Evolutionary conservation across 352 stramenopile species (phyloP), one percentile per base, ranked within the genome.

Genomic region (Phytopythium delawarense): DNA sequence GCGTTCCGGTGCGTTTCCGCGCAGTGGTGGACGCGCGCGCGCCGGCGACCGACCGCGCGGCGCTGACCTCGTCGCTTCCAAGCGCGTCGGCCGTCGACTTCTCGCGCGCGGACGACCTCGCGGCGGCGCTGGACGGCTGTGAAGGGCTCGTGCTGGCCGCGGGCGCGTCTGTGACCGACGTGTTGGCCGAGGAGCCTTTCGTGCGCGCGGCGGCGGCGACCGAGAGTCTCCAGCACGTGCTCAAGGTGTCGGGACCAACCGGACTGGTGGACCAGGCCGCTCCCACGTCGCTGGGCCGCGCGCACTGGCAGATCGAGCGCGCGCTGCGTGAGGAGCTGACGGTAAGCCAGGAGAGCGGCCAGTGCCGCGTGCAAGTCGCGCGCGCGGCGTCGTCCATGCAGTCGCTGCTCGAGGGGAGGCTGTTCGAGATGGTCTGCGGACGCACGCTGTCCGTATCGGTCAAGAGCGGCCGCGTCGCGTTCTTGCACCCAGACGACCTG

Each of bases 361-460:
- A 7, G 9, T 34, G 34, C 16, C n/a, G 35, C 32, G 52, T 78
- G 6, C 64, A 50, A 4, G 71, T 86, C 59, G 45, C 91, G 52
- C 72, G 76, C 23, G 71, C 77, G 35, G 62, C 64, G 2, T 85
- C 69, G 12, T 63, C 72, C 18, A 93, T 93, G 84, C 72, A 93
- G 49, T 64, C 62, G 12, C 79, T 91, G 21, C 63, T 89, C 2
- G 62, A 72, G 23, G 84, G 84, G 32, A 70, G 69, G 12, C 11
- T 79, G 61, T 74, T 64, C 21, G 75, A 89, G 23, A 88, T 88
- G 70, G 65, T 93, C 20, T 81, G 79, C 57, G 78, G 78, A 0
- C 78, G 84, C 20, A 89, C 78, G 30, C 60, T 93, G 11, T 93
- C 84, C 0, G 70, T 79, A 35, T 80, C 79, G 21, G 74, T 89